Conservation (phyloP, 2,329 filamentous ascomycete species). For the Rhytidhysteron rufulum region DNA sequence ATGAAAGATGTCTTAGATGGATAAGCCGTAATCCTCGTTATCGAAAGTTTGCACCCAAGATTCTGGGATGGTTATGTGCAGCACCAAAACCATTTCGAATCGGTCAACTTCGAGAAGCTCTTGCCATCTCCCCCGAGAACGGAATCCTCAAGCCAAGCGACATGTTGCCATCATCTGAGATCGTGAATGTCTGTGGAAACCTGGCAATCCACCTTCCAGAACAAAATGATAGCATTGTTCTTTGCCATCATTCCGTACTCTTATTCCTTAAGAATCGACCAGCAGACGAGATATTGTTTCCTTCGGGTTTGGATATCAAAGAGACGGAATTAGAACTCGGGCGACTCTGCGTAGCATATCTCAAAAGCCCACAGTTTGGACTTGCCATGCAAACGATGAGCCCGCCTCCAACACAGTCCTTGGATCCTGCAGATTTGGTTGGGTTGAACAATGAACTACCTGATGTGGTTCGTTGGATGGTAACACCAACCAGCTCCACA, state of each 20-base stretch:
- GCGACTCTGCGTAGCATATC: not conserved
- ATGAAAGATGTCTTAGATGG: not conserved
- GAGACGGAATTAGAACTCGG: not conserved
- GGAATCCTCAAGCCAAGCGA: not conserved
- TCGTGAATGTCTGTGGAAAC: not conserved
- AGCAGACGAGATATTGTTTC: not conserved
- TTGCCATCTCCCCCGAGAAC: not conserved
- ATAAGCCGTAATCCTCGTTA: not conserved
- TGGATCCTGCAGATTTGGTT: too few species aligned
- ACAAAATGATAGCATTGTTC: not conserved
- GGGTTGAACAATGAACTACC: too few species aligned
- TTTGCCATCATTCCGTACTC: not conserved
- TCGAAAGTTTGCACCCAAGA: not conserved
- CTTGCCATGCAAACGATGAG: not conserved
- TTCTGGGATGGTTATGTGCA: not conserved
- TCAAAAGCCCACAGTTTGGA: not conserved
- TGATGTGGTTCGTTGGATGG: too few species aligned
- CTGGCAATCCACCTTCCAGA: not conserved
- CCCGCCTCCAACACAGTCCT: too few species aligned
- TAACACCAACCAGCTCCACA: too few species aligned
- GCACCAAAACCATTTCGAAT: not conserved
- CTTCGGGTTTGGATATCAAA: not conserved
- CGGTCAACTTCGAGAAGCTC: not conserved
- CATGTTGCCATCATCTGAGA: not conserved
- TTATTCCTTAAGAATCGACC: not conserved